phyloP scores from a whole-genome alignment of 1,284 basidiomycete species.

The Austropuccinia psidii region DNA sequence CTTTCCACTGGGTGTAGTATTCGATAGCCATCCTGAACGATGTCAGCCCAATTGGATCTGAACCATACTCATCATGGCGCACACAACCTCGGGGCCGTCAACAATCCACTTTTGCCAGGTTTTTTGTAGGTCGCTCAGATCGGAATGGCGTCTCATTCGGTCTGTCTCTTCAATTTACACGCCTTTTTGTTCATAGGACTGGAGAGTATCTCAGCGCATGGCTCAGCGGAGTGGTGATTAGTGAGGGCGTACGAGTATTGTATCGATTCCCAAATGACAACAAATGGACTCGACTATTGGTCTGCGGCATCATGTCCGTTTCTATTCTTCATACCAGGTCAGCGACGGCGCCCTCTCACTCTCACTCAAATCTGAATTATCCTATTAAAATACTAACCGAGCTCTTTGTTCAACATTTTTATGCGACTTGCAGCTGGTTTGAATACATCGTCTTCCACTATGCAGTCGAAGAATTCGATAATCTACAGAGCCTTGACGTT shows the following conservation, averaged over 20 bases:
- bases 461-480: constrained; percentile 15
- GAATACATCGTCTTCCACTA: constrained; percentile 25
- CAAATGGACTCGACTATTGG: neutral
- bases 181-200: too few relatives aligned
- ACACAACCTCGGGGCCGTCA: too few relatives aligned
- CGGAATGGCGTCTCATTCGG: too few relatives aligned
- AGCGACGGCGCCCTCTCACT: neutral
- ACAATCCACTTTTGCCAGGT: too few relatives aligned
- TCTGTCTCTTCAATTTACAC: too few relatives aligned
- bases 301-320: neutral
- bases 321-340: constrained; percentile 23
- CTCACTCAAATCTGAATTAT: neutral
- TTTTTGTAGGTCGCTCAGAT: too few relatives aligned
- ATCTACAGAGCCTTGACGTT: neutral
- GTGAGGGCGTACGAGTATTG: constrained; percentile 27
- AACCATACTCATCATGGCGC: too few relatives aligned
- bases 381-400: neutral
- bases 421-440: neutral
- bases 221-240: constrained; percentile 31
- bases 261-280: constrained; percentile 33
- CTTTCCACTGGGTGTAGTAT: too few relatives aligned
- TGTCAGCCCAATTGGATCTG: too few relatives aligned
- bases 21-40: too few relatives aligned
- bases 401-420: neutral
- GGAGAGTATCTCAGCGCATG: constrained; percentile 25